Base-by-base conservation (phyloP, 139 green algal genomes). In the Pleodorina starrii region DNA sequence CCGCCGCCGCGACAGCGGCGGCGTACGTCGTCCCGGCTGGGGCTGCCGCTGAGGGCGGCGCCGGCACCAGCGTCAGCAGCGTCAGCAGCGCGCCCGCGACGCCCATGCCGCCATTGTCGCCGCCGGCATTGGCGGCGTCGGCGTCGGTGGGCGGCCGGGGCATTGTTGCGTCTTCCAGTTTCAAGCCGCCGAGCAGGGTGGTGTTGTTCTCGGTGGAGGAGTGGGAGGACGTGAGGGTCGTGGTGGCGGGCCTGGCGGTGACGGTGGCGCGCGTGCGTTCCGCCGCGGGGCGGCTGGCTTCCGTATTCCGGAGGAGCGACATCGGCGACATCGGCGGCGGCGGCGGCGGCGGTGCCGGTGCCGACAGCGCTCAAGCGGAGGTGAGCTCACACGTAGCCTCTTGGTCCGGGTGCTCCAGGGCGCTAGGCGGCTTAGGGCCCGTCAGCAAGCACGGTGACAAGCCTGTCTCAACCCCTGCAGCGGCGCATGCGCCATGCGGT, bases 151-250 rank as follows among this genome's bases (percentile, higher is more conserved):
- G n/a, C n/a, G n/a, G n/a, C n/a, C n/a, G n/a, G n/a, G n/a, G n/a
- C n/a, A n/a, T n/a, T n/a, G n/a, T n/a, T n/a, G n/a, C n/a, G n/a
- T n/a, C n/a, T n/a, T n/a, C n/a, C n/a, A n/a, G n/a, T n/a, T n/a
- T n/a, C n/a, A 73, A 73, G 68, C 35, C 68, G 14, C 68, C 38
- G 35, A 76, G 38, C 68, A 76, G 25, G 68, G 68, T 76, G 68
- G 68, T 76, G 35, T 17, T 76, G 19, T 46, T 76, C 5, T 29
- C 68, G 2, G 10, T 32, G 68, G 68, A 76, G 14, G 57, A 85
- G 5, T 54, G 48, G 79, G 54, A 75, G 11, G 57, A 32, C 32
- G n/a, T 71, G 77, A n/a, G 36, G 12, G 35, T 35, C 25, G 29
- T 66, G 4, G 59, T 32, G 38, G 29, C 23, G 38, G 44, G 5